phyloP scores from a whole-genome alignment of 2,329 filamentous ascomycete species.

The Aureobasidium sp. region DNA sequence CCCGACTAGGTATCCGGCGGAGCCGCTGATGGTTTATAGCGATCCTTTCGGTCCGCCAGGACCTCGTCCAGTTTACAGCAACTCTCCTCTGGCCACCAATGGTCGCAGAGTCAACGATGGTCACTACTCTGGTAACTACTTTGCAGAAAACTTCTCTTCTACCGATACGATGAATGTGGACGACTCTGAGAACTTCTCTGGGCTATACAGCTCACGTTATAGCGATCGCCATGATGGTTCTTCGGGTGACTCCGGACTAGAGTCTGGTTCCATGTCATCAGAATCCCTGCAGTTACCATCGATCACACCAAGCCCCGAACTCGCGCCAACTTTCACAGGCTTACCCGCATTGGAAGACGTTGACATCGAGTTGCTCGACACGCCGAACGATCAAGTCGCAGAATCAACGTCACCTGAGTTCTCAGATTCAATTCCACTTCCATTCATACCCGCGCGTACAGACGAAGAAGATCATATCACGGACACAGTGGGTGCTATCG shows the following conservation, averaged over 20 bases:
- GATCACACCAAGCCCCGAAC: conserved; percentile 20
- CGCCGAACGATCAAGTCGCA: not conserved
- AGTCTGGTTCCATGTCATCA: conserved; percentile 20
- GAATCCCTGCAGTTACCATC: conserved; percentile 19
- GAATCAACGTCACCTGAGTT: not conserved
- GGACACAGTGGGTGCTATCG: conserved; percentile 94
- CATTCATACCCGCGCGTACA: not conserved
- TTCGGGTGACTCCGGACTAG: conserved; percentile 23
- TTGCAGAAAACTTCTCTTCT: not conserved
- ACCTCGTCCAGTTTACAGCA: conserved; percentile 16
- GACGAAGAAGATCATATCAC: conserved; percentile 56
- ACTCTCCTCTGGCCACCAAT: conserved; percentile 5
- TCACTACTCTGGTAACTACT: not conserved
- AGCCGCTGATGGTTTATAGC: not conserved
- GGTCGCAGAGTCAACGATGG: conserved; percentile 2
- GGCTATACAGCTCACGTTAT: not conserved
- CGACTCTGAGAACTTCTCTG: not conserved
- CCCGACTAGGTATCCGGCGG: not conserved
- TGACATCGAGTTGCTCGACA: not conserved
- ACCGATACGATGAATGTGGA: not conserved
- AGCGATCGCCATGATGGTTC: conserved; percentile 32
- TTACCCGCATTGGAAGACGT: not conserved
- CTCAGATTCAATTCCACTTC: not conserved
- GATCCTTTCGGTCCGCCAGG: conserved; percentile 19
- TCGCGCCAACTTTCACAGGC: not conserved